These are phyloP conservation scores for Gloeostereum incarnatum DNA, from an alignment of 768 basidiomycete genomes.

Conservation along the genomic window DNA sequence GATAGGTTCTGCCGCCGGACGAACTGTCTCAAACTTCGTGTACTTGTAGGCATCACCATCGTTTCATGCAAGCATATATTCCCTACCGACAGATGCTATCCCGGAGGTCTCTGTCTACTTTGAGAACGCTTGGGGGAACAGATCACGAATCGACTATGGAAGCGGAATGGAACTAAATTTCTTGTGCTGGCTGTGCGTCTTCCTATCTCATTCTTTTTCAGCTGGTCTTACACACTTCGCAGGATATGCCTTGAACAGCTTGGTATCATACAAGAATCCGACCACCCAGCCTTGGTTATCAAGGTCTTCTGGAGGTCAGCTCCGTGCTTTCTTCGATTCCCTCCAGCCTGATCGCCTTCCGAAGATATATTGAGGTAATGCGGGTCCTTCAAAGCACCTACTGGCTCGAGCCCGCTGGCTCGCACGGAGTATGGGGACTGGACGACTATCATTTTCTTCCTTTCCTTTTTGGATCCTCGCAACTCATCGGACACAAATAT, in stretches of 20 bases:
- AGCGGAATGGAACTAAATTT: conserved; percentile 99
- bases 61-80: conserved; percentile 51
- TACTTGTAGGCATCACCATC: conserved; percentile 37
- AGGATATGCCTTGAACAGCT: conserved; percentile 79
- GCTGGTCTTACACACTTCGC: conserved; percentile 3
- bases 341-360: conserved; percentile 32
- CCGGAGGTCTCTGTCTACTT: conserved; percentile 77
- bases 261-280: conserved; percentile 49
- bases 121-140: conserved; percentile 83
- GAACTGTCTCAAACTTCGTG: not conserved
- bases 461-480: conserved; percentile 81
- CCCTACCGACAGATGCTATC: conserved; percentile 46
- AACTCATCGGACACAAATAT: conserved; percentile 80
- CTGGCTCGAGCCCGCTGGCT: conserved; percentile 98
- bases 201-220: not conserved
- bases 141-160: conserved; percentile 94
- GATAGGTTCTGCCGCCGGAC: not conserved
- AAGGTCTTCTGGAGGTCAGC: conserved; percentile 84
- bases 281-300: conserved; percentile 70
- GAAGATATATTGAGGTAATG: conserved; percentile 76
- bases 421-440: conserved; percentile 96
- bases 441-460: conserved; percentile 97
- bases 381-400: conserved; percentile 85
- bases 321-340: not conserved
- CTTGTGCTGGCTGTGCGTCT: conserved; percentile 85